phyloP scores from a whole-genome alignment of 192 early-diverging fungal genomes.

The Thoreauomyces humboldtii region DNA sequence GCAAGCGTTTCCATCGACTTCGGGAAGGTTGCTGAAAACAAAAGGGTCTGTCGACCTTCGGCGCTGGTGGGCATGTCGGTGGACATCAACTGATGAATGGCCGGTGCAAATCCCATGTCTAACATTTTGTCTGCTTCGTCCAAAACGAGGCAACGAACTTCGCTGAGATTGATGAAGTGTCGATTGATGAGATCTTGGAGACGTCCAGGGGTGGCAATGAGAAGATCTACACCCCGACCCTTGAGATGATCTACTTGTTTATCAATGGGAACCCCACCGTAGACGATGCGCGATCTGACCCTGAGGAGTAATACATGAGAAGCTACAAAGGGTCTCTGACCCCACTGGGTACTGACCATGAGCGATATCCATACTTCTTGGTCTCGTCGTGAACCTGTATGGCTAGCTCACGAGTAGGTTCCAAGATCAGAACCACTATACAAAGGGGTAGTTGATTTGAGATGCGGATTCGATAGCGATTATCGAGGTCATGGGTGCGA shows the following conservation, averaged over 20 bases:
- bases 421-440: constrained; percentile 79
- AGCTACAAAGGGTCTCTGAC: too few species aligned
- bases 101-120: constrained; percentile 96
- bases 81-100: constrained; percentile 57
- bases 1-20: constrained; percentile 70
- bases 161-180: constrained; percentile 60
- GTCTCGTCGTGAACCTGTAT: constrained; percentile 92
- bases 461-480: too few species aligned
- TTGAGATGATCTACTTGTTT: constrained; percentile 85
- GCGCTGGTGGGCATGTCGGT: constrained; percentile 17
- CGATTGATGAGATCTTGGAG: constrained; percentile 85
- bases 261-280: constrained; percentile 88
- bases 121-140: constrained; percentile 99
- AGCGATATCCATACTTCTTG: constrained; percentile 69
- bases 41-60: constrained; percentile 81
- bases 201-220: constrained; percentile 91
- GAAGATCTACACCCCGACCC: constrained; percentile 83
- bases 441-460: constrained; percentile 32
- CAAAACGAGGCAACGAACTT: constrained; percentile 70
- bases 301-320: too few species aligned
- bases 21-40: constrained; percentile 97
- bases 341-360: constrained; percentile 34
- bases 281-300: constrained; percentile 83
- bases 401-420: constrained; percentile 96
- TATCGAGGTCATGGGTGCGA: too few species aligned